Conservation (phyloP, 176 grass and related monocot species). For the Oryza coarctata region DNA sequence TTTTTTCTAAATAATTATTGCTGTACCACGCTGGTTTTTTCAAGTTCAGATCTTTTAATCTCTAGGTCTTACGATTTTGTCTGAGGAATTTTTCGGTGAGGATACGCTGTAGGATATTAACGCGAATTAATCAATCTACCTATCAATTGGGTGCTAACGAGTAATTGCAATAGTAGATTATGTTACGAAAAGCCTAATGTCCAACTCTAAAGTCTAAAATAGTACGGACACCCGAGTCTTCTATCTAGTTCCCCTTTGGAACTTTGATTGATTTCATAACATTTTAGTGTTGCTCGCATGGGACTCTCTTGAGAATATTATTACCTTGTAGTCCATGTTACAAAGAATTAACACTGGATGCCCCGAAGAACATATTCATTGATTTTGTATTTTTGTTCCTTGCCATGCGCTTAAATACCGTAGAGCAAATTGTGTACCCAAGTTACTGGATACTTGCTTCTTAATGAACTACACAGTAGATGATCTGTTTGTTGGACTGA, state of each 20-base stretch:
- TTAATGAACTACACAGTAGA: background rate
- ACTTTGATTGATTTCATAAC: conserved; percentile 9
- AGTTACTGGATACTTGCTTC: background rate
- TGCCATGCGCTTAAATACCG: background rate
- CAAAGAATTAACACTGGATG: background rate
- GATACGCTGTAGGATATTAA: background rate
- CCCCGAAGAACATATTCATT: background rate
- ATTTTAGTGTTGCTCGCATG: background rate
- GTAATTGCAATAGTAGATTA: background rate
- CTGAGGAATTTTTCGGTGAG: background rate
- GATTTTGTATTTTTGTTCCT: background rate
- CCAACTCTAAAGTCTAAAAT: background rate
- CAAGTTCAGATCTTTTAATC: background rate
- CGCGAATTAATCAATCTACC: background rate
- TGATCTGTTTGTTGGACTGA: background rate
- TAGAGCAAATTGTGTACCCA: conserved; percentile 10
- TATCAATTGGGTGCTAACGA: background rate
- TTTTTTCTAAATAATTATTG: background rate
- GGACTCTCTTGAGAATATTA: background rate
- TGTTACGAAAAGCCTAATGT: background rate
- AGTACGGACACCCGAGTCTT: background rate
- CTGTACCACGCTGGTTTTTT: conserved; percentile 18
- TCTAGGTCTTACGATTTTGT: background rate
- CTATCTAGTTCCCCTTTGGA: background rate
- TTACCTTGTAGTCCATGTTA: background rate